Conservation (phyloP, 1,139 yeast genomes). For the Wickerhamomyces sp. region DNA sequence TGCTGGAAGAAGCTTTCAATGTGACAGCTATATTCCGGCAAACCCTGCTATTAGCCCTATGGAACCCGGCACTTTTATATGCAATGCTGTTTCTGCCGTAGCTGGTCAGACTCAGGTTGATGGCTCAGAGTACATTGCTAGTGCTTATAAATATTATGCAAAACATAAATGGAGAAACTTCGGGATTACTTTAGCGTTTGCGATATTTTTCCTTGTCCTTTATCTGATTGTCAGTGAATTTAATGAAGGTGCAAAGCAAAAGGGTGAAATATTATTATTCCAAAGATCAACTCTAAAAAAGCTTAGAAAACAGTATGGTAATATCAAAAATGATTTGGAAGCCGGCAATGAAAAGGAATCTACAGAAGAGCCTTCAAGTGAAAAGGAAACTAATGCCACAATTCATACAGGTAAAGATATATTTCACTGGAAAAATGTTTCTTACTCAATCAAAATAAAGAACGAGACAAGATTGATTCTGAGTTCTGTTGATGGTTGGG, state of each 20-base stretch:
- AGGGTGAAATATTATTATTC: conserved; percentile 77
- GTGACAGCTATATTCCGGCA: conserved; percentile 46
- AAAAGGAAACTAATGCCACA: conserved; percentile 18
- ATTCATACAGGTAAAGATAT: conserved; percentile 37
- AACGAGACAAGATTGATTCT: conserved; percentile 59
- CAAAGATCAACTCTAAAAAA: conserved; percentile 41
- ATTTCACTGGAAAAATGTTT: conserved; percentile 78
- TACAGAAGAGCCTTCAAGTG: conserved; percentile 16
- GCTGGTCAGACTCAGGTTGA: conserved; percentile 51
- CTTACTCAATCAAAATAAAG: conserved; percentile 69
- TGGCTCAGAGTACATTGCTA: conserved; percentile 56
- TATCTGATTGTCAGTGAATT: conserved; percentile 53
- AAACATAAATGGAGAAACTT: conserved; percentile 80
- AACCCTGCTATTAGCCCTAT: conserved; percentile 29
- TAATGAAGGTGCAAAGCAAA: conserved; percentile 73
- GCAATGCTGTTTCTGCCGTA: conserved; percentile 59
- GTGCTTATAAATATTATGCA: conserved; percentile 51
- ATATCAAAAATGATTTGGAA: conserved; percentile 23
- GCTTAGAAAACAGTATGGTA: conserved; percentile 25
- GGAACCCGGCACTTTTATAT: conserved; percentile 43
- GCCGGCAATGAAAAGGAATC: conserved; percentile 19
- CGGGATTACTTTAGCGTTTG: conserved; percentile 51
- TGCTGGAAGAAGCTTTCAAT: conserved; percentile 35
- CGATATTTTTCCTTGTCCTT: conserved; percentile 28
- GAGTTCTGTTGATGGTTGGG: conserved; percentile 77